Evolutionary conservation across 1,284 basidiomycete genomes (phyloP).

Genomic region (Singerocomus rubriflavus): DNA sequence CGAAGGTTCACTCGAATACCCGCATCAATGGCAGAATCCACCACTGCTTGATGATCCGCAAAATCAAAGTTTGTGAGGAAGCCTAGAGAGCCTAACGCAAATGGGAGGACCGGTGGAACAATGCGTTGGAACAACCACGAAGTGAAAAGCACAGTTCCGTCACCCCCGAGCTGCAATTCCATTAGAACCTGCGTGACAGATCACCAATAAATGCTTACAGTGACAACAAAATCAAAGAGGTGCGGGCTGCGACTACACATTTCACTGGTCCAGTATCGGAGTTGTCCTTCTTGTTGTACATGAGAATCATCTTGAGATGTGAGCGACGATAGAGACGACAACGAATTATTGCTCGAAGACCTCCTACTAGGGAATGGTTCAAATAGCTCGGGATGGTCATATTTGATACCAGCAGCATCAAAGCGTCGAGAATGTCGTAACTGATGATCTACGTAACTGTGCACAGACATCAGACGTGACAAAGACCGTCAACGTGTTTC

Average conservation of each 20-base stretch:
- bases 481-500: constrained; percentile 29
- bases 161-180: constrained; percentile 79
- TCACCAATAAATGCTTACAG: constrained; percentile 53
- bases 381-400: constrained; percentile 89
- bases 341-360: constrained; percentile 62
- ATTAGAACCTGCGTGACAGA: constrained; percentile 10
- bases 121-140: constrained; percentile 99
- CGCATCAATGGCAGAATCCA: constrained; percentile 88
- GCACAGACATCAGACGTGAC: constrained; percentile 11
- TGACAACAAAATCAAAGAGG: constrained; percentile 97
- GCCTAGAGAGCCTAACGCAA: constrained; percentile 97
- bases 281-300: constrained; percentile 73
- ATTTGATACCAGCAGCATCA: constrained; percentile 85
- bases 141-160: constrained; percentile 98
- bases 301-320: constrained; percentile 39
- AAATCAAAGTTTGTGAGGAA: constrained; percentile 99
- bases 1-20: constrained; percentile 97
- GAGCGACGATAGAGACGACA: constrained; percentile 48
- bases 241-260: constrained; percentile 94
- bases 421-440: constrained; percentile 91
- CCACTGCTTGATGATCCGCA: constrained; percentile 78
- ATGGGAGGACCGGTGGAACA: constrained; percentile 95
- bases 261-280: constrained; percentile 95
- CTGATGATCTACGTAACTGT: constrained; percentile 93
- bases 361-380: constrained; percentile 72